phyloP scores from a whole-genome alignment of 495 filamentous ascomycete genomes.

The Aspergillus hancockii region DNA sequence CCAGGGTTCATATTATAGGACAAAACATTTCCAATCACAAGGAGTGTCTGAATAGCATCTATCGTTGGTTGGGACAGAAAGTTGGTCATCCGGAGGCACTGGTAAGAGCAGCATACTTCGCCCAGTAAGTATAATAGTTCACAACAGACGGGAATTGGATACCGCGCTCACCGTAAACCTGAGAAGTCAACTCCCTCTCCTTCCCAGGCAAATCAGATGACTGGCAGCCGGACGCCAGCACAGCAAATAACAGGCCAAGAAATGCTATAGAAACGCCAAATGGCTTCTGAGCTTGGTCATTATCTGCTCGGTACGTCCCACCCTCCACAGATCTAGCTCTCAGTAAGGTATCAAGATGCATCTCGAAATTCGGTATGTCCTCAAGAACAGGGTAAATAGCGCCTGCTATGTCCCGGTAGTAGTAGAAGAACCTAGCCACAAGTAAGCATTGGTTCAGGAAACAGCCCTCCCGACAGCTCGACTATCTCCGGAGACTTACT shows the following conservation, averaged over 20 bases:
- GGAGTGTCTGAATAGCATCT: constrained; percentile 57
- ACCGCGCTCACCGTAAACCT: constrained; percentile 52
- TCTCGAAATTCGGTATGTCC: constrained; percentile 70
- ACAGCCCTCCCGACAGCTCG: constrained; percentile 2
- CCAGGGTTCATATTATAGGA: constrained; percentile 68
- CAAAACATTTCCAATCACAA: constrained; percentile 62
- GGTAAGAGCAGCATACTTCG: constrained; percentile 61
- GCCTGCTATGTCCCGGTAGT: constrained; percentile 79
- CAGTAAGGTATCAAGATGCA: constrained; percentile 66
- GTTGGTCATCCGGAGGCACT: constrained; percentile 63
- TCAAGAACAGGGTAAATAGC: constrained; percentile 80
- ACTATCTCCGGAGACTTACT: constrained; percentile 44
- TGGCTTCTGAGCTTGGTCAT: constrained; percentile 38
- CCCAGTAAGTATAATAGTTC: constrained; percentile 7
- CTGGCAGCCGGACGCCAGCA: constrained; percentile 79
- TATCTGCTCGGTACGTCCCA: constrained; percentile 41
- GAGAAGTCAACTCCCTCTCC: constrained; percentile 58
- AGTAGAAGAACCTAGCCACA: constrained; percentile 62
- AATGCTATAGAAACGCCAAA: constrained; percentile 64
- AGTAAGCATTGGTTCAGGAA: not conserved
- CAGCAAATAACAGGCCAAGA: constrained; percentile 74
- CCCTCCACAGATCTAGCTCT: constrained; percentile 58
- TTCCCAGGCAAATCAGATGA: constrained; percentile 67
- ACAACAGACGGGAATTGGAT: not conserved
- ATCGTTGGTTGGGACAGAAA: constrained; percentile 60